Evolutionary conservation across 2,329 filamentous ascomycete species (phyloP).

Genomic region (Aureobasidium sp.): DNA sequence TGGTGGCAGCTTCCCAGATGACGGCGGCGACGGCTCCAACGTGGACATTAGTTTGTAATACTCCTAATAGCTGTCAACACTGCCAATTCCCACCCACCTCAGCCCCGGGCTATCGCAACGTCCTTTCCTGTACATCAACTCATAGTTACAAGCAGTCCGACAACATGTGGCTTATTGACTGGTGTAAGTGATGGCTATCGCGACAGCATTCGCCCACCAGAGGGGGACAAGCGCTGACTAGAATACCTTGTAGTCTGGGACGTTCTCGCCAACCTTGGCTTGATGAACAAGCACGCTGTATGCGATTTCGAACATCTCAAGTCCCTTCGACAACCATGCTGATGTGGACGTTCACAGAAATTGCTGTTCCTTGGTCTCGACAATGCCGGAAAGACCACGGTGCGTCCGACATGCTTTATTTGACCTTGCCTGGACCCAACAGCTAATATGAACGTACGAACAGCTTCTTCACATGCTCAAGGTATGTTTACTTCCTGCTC

Average conservation of each 20-base stretch:
- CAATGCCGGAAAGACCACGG: constrained; percentile 88
- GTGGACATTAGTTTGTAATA: constrained; percentile 4
- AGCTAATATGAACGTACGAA: constrained; percentile 13
- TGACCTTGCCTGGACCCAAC: background rate
- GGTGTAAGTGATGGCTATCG: constrained; percentile 58
- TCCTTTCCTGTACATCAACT: background rate
- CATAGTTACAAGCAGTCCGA: background rate
- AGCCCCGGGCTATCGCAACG: background rate
- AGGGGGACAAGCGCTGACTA: constrained; percentile 7
- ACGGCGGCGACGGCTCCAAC: constrained; percentile 14
- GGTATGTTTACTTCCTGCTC: constrained; percentile 49
- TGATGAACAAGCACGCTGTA: constrained; percentile 83
- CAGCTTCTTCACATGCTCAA: constrained; percentile 86
- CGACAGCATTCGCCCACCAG: constrained; percentile 17
- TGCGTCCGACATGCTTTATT: constrained; percentile 20
- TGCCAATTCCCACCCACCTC: background rate
- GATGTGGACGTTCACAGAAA: constrained; percentile 43
- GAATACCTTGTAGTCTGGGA: constrained; percentile 63
- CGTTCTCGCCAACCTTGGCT: constrained; percentile 75
- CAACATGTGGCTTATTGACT: constrained; percentile 87
- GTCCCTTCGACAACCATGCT: background rate
- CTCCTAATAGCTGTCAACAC: constrained; percentile 8
- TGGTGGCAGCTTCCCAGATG: constrained; percentile 7
- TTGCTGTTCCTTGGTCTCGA: constrained; percentile 88
- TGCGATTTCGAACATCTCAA: background rate